These are phyloP conservation scores for Aureobasidium leucospermi DNA, from an alignment of 2,329 filamentous ascomycete genomes.

Conservation along the genomic window DNA sequence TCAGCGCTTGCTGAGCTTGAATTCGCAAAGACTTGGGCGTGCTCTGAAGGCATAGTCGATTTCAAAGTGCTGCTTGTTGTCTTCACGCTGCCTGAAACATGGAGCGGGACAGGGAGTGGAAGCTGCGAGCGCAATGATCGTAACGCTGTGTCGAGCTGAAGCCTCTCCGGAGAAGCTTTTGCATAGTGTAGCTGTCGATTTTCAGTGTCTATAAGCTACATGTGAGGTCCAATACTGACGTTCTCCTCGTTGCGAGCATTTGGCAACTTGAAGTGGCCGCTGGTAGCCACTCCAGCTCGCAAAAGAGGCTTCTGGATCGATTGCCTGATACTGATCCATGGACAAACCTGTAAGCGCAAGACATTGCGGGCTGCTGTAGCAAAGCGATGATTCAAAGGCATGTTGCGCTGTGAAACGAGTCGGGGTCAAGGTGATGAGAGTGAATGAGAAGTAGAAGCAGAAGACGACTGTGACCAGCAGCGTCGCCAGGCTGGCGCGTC, in stretches of 20 bases:
- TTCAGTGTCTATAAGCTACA: not conserved
- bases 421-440: not conserved
- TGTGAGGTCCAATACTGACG: not conserved
- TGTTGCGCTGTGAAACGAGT: not conserved
- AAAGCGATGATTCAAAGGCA: not conserved
- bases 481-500: no score
- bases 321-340: not conserved
- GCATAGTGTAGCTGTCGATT: not conserved
- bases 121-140: not conserved
- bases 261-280: conserved; percentile 12
- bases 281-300: conserved; percentile 4
- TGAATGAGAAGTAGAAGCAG: not conserved
- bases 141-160: not conserved
- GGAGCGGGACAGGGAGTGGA: not conserved
- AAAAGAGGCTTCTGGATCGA: not conserved
- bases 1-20: conserved; percentile 12
- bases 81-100: not conserved
- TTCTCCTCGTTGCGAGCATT: conserved; percentile 13
- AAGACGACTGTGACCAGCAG: no score
- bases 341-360: not conserved
- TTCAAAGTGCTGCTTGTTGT: not conserved
- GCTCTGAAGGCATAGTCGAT: conserved; percentile 2
- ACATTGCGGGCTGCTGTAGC: not conserved
- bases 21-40: not conserved
- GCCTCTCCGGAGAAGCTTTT: not conserved